A percentile compares a stretch with the other conserved stretches of the same genome.
Conservation (phyloP, 1,139 yeast genomes). For the Candida albicans region DNA sequence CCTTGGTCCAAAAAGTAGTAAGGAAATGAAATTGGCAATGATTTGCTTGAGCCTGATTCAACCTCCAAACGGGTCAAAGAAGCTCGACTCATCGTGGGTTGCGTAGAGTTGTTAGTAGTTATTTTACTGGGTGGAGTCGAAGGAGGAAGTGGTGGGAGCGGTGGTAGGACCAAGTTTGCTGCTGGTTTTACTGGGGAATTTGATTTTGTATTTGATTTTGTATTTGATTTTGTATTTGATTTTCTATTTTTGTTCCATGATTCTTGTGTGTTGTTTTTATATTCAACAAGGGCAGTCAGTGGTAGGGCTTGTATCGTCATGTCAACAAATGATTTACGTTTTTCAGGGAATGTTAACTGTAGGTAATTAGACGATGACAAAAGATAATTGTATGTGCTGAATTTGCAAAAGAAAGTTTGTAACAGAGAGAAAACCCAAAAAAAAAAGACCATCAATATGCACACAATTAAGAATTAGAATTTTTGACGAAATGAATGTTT, state of each 20-base stretch:
- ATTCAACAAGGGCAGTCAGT: background rate
- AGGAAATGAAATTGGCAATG: slow-evolving; percentile 36
- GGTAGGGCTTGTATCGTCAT: background rate
- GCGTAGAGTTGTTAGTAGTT: slow-evolving; percentile 4
- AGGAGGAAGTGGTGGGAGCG: slow-evolving; percentile 1
- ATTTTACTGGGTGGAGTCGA: background rate
- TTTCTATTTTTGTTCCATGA: slow-evolving; percentile 1
- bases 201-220: background rate
- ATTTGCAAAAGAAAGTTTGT: background rate
- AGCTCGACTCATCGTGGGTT: slow-evolving; percentile 8
- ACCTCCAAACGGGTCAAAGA: slow-evolving; percentile 27
- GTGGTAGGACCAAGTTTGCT: background rate
- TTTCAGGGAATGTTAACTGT: background rate
- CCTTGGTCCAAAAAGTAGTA: slow-evolving; percentile 25
- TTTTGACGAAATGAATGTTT: no score
- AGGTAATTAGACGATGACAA: background rate
- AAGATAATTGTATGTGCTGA: no score
- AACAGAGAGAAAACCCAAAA: background rate
- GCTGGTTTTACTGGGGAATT: background rate
- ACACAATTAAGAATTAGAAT: no score
- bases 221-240: no score
- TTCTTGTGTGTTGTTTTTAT: slow-evolving; percentile 1
- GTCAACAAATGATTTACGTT: background rate
- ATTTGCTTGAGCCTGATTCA: slow-evolving; percentile 33
- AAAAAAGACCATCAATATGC: background rate